phyloP scores from a whole-genome alignment of 306 rosid genomes.

The Malus fusca region DNA sequence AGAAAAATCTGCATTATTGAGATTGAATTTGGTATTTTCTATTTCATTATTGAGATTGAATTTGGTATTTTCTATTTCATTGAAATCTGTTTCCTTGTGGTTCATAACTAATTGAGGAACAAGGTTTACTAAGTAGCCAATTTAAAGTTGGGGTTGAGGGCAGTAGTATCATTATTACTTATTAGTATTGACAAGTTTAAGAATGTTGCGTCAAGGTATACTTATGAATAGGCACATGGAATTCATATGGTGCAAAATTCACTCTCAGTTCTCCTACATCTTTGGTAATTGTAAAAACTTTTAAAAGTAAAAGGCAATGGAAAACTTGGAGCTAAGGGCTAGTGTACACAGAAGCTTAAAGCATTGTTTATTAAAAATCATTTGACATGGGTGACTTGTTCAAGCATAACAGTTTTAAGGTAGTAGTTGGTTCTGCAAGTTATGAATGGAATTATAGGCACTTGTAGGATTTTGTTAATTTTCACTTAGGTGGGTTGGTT shows the following conservation, averaged over 20 bases:
- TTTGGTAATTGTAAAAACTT: not conserved
- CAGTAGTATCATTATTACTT: not conserved
- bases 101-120: not conserved
- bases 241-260: not conserved
- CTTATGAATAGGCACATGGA: not conserved
- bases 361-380: not conserved
- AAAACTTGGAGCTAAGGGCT: not conserved
- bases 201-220: not conserved
- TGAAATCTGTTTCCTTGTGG: not conserved
- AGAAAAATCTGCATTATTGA: slow-evolving; percentile 3
- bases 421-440: not conserved
- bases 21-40: not conserved
- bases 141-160: not conserved
- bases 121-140: not conserved
- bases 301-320: not conserved
- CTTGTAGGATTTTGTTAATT: not conserved
- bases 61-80: not conserved
- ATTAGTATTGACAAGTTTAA: not conserved
- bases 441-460: not conserved
- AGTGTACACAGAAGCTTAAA: not conserved
- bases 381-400: not conserved
- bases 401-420: not conserved
- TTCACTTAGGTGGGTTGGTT: not conserved
- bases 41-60: not conserved
- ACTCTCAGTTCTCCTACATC: not conserved